phyloP scores from a whole-genome alignment of 257 asterid species.

The Jasminum sambac region DNA sequence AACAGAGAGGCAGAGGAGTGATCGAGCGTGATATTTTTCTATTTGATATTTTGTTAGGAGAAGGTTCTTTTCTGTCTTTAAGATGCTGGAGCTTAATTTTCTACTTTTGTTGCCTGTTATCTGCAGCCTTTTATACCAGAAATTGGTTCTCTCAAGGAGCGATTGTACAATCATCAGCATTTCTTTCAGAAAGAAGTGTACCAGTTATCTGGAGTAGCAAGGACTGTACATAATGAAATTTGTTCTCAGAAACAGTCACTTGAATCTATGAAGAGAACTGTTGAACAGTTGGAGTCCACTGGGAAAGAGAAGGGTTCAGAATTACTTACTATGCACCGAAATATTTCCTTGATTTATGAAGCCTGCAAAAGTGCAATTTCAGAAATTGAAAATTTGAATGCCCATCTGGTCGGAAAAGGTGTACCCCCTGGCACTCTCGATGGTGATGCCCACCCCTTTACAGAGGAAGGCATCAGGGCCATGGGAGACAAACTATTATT shows the following conservation, averaged over 20 bases:
- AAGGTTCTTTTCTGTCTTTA: constrained; percentile 20
- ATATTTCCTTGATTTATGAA: constrained; percentile 52
- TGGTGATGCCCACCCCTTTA: constrained; percentile 29
- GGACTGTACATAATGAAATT: constrained; percentile 46
- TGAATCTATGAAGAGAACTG: constrained; percentile 53
- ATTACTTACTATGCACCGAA: constrained; percentile 48
- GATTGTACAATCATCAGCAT: constrained; percentile 52
- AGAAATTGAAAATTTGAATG: constrained; percentile 63
- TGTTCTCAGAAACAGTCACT: constrained; percentile 50
- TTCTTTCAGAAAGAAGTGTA: constrained; percentile 59
- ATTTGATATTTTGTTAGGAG: neutral
- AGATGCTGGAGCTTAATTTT: constrained; percentile 25
- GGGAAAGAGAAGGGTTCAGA: constrained; percentile 70
- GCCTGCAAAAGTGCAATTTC: constrained; percentile 58
- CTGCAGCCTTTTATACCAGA: constrained; percentile 59
- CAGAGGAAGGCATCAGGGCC: constrained; percentile 52
- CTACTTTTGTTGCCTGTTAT: constrained; percentile 23
- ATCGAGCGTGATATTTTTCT: neutral
- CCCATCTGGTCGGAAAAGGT: constrained; percentile 40
- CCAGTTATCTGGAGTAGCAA: constrained; percentile 50
- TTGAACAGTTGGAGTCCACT: constrained; percentile 43
- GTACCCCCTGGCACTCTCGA: constrained; percentile 39
- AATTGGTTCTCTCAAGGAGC: constrained; percentile 57
- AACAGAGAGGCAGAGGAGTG: neutral
- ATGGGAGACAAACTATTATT: constrained; percentile 47